Base-by-base conservation (phyloP, 257 asterid species). In the Ocimum tenuiflorum region DNA sequence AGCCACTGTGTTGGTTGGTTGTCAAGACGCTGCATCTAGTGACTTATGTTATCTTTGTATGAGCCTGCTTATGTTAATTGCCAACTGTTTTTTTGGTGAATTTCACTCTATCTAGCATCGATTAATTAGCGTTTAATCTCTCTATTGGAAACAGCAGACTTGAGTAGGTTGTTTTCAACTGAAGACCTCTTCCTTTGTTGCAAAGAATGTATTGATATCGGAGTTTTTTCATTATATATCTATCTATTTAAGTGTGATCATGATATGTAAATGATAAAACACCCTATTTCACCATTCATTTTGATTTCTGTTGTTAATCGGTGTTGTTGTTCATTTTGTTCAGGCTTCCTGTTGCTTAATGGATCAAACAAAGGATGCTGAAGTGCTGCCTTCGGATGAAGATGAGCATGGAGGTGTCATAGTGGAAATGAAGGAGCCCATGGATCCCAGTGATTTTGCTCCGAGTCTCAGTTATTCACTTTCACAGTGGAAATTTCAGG, bases 321-420 rank as follows among this genome's bases (percentile, higher is more conserved):
- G 45, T 3, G 47, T 60, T 51, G 73, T 59, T 58, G 31, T 64
- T 17, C 22, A 31, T 31, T 31, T 2, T 15, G 31, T 47, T 65
- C 24, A 35, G 70, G 35, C 51, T 68, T 50, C 50, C 45, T 63
- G 76, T 61, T 54, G 67, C 66, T 63, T 45, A 56, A 86, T 75
- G 95, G 88, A 83, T 71, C 78, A 60, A 43, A 23, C 64, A 14
- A 13, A 72, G 39, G 72, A 67, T 41, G 73, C 46, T 4, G 57
- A 6, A 1, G 48, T 80, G 75, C 96, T 88, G 65, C 81, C 85
- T 33, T 81, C 82, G 17, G 49, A 58, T 35, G 75, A 78, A 20
- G 96, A 88, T 61, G 88, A 84, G 38, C 85, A 83, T 65, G 96
- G 78, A 41, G 94, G 94, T 19, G 69, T 83, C 22, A 77, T 82